phyloP scores from a whole-genome alignment of 2,329 filamentous ascomycete genomes.

The Aspergillus phoenicis region DNA sequence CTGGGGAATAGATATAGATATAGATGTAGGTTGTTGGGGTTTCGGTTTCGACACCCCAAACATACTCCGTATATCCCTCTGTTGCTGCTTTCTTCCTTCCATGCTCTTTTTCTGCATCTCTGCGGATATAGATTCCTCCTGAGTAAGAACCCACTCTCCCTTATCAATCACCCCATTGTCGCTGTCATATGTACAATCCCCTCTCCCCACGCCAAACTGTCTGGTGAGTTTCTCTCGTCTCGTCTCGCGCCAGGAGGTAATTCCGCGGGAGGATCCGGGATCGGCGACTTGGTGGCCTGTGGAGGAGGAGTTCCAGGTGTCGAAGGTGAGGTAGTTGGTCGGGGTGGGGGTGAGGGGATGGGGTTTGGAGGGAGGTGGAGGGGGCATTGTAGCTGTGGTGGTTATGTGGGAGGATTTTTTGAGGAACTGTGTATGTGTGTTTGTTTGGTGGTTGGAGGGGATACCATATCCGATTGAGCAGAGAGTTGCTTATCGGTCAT shows the following conservation, averaged over 20 bases:
- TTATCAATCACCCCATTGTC: background rate
- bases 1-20: no score
- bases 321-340: slow-evolving; percentile 39
- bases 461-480: no score
- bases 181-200: slow-evolving; percentile 59
- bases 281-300: slow-evolving; percentile 80
- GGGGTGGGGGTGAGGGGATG: background rate
- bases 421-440: no score
- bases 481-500: no score
- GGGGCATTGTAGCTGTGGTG: background rate
- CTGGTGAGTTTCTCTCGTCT: slow-evolving; percentile 68
- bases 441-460: no score
- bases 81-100: slow-evolving; percentile 12
- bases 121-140: no score
- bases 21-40: no score
- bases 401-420: no score
- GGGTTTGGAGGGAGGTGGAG: background rate
- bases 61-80: slow-evolving; percentile 47
- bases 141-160: background rate
- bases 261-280: slow-evolving; percentile 50
- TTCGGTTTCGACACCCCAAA: slow-evolving; percentile 8
- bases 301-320: slow-evolving; percentile 65
- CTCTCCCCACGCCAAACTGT: slow-evolving; percentile 67
- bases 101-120: no score
- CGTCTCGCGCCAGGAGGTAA: slow-evolving; percentile 71